Percentiles rank a stretch among this genome's conserved stretches.
Conservation (phyloP, 345 rosid genomes). For the Hevea brasiliensis region DNA sequence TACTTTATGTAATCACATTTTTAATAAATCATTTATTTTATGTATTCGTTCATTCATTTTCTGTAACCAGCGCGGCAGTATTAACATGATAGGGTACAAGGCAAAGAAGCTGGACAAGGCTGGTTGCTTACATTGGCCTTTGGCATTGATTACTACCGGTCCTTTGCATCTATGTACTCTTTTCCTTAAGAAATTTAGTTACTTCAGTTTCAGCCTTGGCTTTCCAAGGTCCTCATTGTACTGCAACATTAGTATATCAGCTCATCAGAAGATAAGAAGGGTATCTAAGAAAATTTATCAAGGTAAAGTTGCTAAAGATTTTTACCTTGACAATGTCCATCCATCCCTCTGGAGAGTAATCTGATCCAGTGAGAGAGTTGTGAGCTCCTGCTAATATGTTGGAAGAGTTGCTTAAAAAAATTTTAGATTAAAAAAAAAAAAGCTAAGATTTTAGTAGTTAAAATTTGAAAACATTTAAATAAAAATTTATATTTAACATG, state of each 20-base stretch:
- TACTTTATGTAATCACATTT: no score
- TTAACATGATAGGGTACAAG: no score
- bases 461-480: no score
- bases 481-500: no score
- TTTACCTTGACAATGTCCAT: conserved; percentile 76
- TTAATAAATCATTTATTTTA: no score
- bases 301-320: not conserved
- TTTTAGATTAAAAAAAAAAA: no score
- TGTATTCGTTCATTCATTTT: no score
- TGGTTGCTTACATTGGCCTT: conserved; percentile 72
- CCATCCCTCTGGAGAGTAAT: conserved; percentile 84
- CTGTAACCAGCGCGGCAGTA: no score
- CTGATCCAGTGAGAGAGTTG: conserved; percentile 72
- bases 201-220: conserved; percentile 80
- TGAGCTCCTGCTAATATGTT: conserved; percentile 79
- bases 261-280: not conserved
- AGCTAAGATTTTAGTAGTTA: no score
- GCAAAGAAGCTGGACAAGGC: not conserved
- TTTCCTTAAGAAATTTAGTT: conserved; percentile 58
- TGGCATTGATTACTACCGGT: conserved; percentile 92
- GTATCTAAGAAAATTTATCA: no score
- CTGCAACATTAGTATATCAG: conserved; percentile 34
- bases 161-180: conserved; percentile 70
- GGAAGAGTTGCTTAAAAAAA: conserved; percentile 55
- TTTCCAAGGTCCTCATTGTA: conserved; percentile 85